Percentiles rank a stretch among this genome's conserved stretches.
Conservation (phyloP, 179 eudicot species). For the Beta corolliflora region DNA sequence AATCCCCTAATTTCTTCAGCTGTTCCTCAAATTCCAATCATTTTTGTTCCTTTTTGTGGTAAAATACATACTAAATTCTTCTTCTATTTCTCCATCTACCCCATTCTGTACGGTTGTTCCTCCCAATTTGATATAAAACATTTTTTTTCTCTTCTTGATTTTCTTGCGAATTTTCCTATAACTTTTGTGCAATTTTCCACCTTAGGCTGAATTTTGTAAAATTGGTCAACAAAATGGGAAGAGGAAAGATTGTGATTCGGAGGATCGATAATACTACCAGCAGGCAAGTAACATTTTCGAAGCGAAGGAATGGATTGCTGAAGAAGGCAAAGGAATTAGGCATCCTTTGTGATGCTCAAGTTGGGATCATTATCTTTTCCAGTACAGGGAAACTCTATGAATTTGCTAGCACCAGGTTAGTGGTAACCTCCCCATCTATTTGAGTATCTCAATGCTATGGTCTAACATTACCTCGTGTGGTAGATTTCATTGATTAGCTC, state of each 20-base stretch:
- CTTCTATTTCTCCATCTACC: background rate
- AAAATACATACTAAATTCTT: constrained; percentile 8
- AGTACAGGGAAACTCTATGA: constrained; percentile 44
- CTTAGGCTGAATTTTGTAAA: constrained; percentile 4
- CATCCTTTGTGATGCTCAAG: constrained; percentile 41
- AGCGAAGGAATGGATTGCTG: constrained; percentile 37
- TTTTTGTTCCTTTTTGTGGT: constrained; percentile 11
- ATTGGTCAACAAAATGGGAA: constrained; percentile 29
- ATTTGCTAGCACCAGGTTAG: constrained; percentile 35
- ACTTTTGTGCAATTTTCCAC: background rate
- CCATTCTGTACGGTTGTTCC: background rate
- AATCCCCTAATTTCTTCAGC: background rate
- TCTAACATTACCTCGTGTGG: background rate
- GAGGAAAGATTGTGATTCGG: constrained; percentile 40
- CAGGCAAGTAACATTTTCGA: constrained; percentile 43
- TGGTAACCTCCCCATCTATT: constrained; percentile 14
- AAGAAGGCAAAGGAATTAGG: constrained; percentile 41
- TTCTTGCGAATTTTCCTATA: background rate
- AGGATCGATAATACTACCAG: constrained; percentile 40
- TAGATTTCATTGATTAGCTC: constrained; percentile 4
- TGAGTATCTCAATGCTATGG: constrained; percentile 19
- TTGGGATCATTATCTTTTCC: constrained; percentile 39
- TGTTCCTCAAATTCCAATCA: constrained; percentile 23
- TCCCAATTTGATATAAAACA: background rate
- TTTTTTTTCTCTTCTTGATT: background rate